Evolutionary conservation across 1,284 basidiomycete species (phyloP), one percentile per base, ranked within the genome.

Genomic region (Ceratorhiza oryzae-sativae): DNA sequence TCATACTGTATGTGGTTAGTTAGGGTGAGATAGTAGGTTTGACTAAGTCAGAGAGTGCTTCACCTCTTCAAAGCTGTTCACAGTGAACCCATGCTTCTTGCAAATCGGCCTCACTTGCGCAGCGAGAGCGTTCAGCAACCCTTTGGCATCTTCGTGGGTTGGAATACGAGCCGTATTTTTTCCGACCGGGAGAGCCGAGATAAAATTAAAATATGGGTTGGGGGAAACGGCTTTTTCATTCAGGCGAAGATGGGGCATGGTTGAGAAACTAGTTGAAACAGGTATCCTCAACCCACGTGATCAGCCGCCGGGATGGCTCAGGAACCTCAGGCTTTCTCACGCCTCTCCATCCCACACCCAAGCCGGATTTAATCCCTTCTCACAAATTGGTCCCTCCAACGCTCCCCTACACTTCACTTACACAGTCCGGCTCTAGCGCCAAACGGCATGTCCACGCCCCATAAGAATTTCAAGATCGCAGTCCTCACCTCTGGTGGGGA

Each of bases 401-500:
- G 36, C 45, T 13, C 34, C 15, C 53, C 41, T 45, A 10, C 20
- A 15, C 23, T 12, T 39, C 18, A 12, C 23, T 23, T 34, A 30
- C 53, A 23, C 15, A 34, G 15, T 9, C 25, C 12, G 5, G 2
- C 27, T 12, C 41, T 18, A 12, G 6, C 4, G 36, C 18, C 23
- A 13, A 25, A n/a, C 41, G 42, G 10, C 15, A 58, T 63, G 53
- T 41, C 71, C 20, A 41, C 34, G 1, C 46, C 63, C 15, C 42
- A 79, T 72, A 80, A 81, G 76, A 83, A 83, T 77, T 93, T 95
- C 86, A 91, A 91, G 82, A 85, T 96, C 78, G 96, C 95, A 4
- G 91, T 98, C 67, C 88, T 99, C 78, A 99, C 97, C 1, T 95
- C 92, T 0, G 97, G 97, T 72, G 97, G 97, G 77, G 97, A 99